Conservation (phyloP, 441 rosid genomes). For the Arabidopsis hybrid region DNA sequence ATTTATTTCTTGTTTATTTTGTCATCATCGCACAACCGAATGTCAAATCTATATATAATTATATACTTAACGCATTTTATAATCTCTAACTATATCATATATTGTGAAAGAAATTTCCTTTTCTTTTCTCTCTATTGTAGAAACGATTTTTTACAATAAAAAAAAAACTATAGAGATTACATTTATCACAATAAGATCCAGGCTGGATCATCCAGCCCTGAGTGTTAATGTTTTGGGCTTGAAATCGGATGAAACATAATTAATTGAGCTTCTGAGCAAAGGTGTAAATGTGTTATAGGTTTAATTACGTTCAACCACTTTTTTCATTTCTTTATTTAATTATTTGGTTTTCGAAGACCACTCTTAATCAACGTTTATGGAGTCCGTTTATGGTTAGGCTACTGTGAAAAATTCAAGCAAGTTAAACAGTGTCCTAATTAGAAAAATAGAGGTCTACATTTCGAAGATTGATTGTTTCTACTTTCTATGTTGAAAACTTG, state of each 20-base stretch:
- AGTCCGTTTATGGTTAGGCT: not conserved
- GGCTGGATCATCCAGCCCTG: not conserved
- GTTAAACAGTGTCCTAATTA: not conserved
- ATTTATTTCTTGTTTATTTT: not conserved
- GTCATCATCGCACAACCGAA: not conserved
- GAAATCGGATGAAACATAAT: not conserved
- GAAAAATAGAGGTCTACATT: not conserved
- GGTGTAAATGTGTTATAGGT: not conserved
- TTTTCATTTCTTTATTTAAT: not conserved
- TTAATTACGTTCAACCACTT: not conserved
- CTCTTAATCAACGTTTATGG: not conserved
- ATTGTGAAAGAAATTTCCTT: not conserved
- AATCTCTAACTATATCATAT: not conserved
- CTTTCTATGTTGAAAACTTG: not conserved
- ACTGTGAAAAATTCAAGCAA: not conserved
- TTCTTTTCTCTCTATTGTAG: not conserved
- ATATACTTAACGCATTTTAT: not conserved
- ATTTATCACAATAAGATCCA: not conserved
- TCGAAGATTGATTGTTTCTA: not conserved
- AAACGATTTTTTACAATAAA: not conserved
- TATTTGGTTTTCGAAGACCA: not conserved
- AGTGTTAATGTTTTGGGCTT: not conserved
- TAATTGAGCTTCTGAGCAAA: constrained; percentile 19
- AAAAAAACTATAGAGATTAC: not conserved
- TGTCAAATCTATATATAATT: not conserved